Percentiles rank a stretch among this genome's conserved stretches.
These are phyloP conservation scores for Taxawa tesnikishii DNA, from an alignment of 2,329 filamentous ascomycete genomes.

Conservation along the genomic window DNA sequence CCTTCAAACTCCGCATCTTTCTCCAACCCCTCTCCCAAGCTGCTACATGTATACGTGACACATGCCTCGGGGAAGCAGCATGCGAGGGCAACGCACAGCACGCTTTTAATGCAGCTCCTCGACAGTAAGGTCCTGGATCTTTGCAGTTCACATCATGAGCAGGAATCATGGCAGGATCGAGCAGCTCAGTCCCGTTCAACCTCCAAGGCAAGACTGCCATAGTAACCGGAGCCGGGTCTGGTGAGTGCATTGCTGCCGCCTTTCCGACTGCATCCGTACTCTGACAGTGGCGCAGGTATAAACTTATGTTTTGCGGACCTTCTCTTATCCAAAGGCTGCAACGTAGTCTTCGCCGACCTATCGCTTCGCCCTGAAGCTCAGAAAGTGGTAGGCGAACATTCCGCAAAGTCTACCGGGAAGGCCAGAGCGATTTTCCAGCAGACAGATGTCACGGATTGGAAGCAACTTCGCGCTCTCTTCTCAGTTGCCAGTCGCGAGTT, in stretches of 20 bases:
- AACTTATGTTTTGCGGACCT: constrained; percentile 32
- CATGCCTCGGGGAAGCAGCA: no score
- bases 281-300: constrained; percentile 27
- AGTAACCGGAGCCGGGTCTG: constrained; percentile 34
- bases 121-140: no score
- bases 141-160: no score
- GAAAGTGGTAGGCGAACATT: constrained; percentile 25
- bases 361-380: constrained; percentile 34
- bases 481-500: constrained; percentile 35
- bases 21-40: no score
- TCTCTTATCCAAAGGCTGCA: constrained; percentile 32
- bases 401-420: constrained; percentile 10
- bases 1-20: no score
- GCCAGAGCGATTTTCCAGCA: constrained; percentile 27
- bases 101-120: no score
- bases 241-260: constrained; percentile 10
- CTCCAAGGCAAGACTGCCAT: constrained; percentile 34
- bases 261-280: neutral
- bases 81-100: no score
- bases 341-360: constrained; percentile 36
- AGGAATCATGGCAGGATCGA: constrained; percentile 1
- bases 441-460: constrained; percentile 38
- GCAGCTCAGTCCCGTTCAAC: constrained; percentile 16
- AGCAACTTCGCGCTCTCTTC: constrained; percentile 37
- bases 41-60: no score